A percentile compares a stretch with the other conserved stretches of the same genome.
These are phyloP conservation scores for Solanum piurae DNA, from an alignment of 257 asterid genomes.

Conservation along the genomic window DNA sequence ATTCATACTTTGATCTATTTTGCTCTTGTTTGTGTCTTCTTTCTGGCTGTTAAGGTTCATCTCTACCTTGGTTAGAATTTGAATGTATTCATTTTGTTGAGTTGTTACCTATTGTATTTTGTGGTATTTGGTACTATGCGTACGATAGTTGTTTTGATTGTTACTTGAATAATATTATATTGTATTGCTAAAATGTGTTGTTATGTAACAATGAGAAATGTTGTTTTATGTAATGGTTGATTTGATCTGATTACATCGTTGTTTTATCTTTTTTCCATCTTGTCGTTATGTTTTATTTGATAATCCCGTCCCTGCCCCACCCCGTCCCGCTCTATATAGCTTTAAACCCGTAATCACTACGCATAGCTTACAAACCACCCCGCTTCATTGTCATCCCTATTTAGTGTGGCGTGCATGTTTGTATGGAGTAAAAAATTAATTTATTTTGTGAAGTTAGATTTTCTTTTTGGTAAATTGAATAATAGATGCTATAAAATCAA, in stretches of 20 bases:
- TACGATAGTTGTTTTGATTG: not conserved
- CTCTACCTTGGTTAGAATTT: conserved; percentile 19
- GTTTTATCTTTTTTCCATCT: not conserved
- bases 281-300: not conserved
- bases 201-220: not conserved
- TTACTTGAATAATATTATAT: not conserved
- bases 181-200: not conserved
- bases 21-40: conserved; percentile 36
- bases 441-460: no score
- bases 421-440: no score
- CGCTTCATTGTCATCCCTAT: no score
- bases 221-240: not conserved
- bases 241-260: not conserved
- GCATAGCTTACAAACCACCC: no score
- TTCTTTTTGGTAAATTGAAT: no score
- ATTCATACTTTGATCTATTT: conserved; percentile 42
- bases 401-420: no score
- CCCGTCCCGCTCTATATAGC: no score
- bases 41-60: conserved; percentile 31
- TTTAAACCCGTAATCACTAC: no score
- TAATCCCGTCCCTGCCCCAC: no score
- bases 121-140: not conserved
- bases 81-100: not conserved
- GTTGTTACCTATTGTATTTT: not conserved
- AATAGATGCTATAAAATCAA: no score